Evolutionary conservation across 2,329 filamentous ascomycete genomes (phyloP).

Genomic region (Periconia sp.): DNA sequence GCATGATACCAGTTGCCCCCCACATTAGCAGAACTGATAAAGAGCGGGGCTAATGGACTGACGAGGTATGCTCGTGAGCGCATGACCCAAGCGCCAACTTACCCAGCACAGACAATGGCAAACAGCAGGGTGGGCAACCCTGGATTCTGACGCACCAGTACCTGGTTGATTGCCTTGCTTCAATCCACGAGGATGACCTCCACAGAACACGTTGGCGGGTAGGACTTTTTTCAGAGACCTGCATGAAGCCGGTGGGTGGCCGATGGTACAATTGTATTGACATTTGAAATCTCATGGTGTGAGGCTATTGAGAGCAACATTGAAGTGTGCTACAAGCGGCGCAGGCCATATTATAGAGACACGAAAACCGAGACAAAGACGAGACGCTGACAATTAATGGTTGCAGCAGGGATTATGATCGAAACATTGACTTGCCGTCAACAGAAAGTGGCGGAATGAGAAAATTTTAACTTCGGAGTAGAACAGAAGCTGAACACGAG

Average conservation of each 20-base stretch:
- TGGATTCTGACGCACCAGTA: neutral
- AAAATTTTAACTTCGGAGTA: neutral
- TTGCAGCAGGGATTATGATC: neutral
- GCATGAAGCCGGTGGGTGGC: neutral
- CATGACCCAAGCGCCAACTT: constrained; percentile 1
- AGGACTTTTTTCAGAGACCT: neutral
- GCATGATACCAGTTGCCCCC: constrained; percentile 1
- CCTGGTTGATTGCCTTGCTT: neutral
- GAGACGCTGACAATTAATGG: neutral
- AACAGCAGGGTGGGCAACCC: neutral
- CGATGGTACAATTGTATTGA: neutral
- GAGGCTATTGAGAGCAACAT: neutral
- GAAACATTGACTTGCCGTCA: neutral
- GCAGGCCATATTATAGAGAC: neutral
- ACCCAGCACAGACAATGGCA: neutral
- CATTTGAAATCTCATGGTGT: neutral
- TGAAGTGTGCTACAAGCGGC: neutral
- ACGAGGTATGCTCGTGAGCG: neutral
- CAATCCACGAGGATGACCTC: too few relatives aligned
- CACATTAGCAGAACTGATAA: neutral
- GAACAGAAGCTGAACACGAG: neutral
- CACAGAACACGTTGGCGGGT: neutral
- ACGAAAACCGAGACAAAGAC: neutral
- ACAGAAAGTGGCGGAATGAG: neutral
- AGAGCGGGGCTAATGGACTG: constrained; percentile 1